These are phyloP conservation scores for Harringtonia lauricola DNA, from an alignment of 2,329 filamentous ascomycete species.

Conservation along the genomic window DNA sequence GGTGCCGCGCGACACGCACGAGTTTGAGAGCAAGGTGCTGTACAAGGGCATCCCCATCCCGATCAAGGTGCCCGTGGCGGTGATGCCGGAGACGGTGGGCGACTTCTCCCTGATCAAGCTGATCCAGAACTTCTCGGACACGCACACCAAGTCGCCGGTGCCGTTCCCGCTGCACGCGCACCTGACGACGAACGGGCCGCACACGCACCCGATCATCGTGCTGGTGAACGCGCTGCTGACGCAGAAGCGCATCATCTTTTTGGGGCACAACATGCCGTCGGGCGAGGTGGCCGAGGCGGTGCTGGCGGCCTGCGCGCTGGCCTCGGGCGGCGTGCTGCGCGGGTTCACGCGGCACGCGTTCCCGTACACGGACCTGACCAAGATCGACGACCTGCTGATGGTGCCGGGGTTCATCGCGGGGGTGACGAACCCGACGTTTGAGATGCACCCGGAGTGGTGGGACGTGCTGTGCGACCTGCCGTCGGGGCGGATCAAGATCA, in stretches of 20 bases:
- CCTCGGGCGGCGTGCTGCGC: conserved; percentile 80
- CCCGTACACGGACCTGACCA: conserved; percentile 94
- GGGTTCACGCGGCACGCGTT: conserved; percentile 96
- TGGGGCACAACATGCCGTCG: conserved; percentile 90
- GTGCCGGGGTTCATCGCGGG: conserved; percentile 97
- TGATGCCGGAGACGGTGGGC: conserved; percentile 90
- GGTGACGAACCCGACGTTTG: conserved; percentile 94
- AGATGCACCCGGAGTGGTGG: conserved; percentile 95
- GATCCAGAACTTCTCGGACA: conserved; percentile 82
- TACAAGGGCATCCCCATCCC: conserved; percentile 97
- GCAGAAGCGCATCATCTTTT: conserved; percentile 91
- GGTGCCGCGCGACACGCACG: conserved; percentile 87
- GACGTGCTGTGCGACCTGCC: conserved; percentile 90
- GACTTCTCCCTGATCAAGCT: conserved; percentile 97
- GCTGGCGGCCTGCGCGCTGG: conserved; percentile 87
- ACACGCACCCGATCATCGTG: conserved; percentile 89
- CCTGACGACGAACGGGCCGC: conserved; percentile 80
- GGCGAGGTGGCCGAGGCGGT: conserved; percentile 97
- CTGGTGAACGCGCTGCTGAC: conserved; percentile 90
- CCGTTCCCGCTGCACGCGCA: conserved; percentile 82
- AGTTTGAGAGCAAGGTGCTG: conserved; percentile 89
- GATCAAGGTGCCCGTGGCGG: conserved; percentile 87
- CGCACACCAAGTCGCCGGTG: conserved; percentile 72
- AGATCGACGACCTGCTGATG: conserved; percentile 91
- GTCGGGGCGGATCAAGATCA: conserved; percentile 89